Evolutionary conservation across 345 rosid species (phyloP).

Genomic region (Citrus inodora): DNA sequence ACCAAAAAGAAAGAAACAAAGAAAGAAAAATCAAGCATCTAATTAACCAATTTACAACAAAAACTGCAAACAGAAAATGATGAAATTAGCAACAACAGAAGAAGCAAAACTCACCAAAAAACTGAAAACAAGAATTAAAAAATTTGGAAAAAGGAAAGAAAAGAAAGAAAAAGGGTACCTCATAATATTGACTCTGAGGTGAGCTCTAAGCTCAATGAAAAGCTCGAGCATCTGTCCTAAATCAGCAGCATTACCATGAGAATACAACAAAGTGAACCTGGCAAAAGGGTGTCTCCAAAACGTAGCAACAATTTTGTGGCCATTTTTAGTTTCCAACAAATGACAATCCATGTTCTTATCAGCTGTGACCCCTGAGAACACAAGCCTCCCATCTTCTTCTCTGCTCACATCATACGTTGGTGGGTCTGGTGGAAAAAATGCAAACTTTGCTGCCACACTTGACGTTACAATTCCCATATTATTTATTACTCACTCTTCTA

Average conservation of each 20-base stretch:
- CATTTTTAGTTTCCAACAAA: slow-evolving; percentile 67
- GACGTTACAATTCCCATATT: slow-evolving; percentile 95
- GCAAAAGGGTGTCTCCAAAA: slow-evolving; percentile 97
- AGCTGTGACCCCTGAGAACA: slow-evolving; percentile 60
- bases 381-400: slow-evolving; percentile 62
- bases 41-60: neutral
- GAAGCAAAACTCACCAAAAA: neutral
- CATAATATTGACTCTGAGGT: slow-evolving; percentile 91
- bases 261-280: slow-evolving; percentile 80
- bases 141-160: neutral
- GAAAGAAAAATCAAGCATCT: neutral
- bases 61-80: neutral
- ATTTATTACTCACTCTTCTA: neutral
- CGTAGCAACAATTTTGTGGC: slow-evolving; percentile 81
- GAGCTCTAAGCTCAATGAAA: slow-evolving; percentile 95
- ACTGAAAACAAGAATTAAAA: neutral
- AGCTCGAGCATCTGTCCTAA: slow-evolving; percentile 96
- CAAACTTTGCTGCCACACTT: slow-evolving; percentile 92
- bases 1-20: neutral
- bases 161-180: slow-evolving; percentile 34
- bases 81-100: neutral
- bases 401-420: slow-evolving; percentile 67
- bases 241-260: slow-evolving; percentile 98
- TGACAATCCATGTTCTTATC: slow-evolving; percentile 87
- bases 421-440: slow-evolving; percentile 97